Evolutionary conservation across 75 land plant genomes (phyloP).

Genomic region (Pinus albicaulis): DNA sequence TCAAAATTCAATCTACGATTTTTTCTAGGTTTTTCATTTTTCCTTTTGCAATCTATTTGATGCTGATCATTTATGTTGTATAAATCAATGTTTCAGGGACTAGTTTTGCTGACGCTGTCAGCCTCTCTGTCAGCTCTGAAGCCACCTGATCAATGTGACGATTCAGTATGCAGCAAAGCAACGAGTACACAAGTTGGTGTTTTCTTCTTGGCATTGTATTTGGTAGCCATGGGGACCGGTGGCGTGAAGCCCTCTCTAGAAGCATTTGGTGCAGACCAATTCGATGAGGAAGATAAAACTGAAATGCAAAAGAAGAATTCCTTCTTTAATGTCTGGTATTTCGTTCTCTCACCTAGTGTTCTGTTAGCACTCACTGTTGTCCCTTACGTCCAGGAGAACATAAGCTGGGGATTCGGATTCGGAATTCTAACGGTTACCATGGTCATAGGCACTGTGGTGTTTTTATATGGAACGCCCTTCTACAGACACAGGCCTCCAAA

Average conservation of each 20-base stretch:
- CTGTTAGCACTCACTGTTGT: conserved; percentile 19
- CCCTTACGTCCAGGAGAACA: conserved; percentile 26
- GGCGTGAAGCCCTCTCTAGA: conserved; percentile 44
- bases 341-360: no score
- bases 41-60: not conserved
- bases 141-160: not conserved
- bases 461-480: conserved; percentile 24
- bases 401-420: conserved; percentile 43
- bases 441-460: conserved; percentile 8
- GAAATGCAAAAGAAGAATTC: conserved; percentile 56
- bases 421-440: not conserved
- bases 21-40: not conserved
- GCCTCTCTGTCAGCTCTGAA: not conserved
- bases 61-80: not conserved
- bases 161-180: conserved; percentile 1
- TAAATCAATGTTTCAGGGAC: conserved; percentile 19
- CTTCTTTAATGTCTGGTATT: conserved; percentile 13
- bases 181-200: no score
- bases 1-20: not conserved
- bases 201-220: no score
- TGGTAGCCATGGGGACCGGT: conserved; percentile 28
- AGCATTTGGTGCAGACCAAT: not conserved
- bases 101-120: conserved; percentile 35
- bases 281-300: not conserved
- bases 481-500: not conserved